Evolutionary conservation across 129 eudicot genomes (phyloP).

Genomic region (Mikania micrantha): DNA sequence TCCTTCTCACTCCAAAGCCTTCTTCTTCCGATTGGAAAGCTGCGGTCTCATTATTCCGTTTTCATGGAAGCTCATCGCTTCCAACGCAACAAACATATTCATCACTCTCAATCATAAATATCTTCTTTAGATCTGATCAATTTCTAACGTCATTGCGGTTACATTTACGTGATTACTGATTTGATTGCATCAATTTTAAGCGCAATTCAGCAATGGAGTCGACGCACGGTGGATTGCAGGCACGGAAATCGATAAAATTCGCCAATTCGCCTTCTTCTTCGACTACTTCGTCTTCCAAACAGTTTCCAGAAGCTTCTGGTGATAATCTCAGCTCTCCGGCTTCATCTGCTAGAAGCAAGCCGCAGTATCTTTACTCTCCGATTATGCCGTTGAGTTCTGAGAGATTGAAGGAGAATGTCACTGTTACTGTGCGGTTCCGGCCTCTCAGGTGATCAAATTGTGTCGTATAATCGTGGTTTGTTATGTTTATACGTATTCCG

Average conservation of each 20-base stretch:
- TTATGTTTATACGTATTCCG: neutral
- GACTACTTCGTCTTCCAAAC: conserved; percentile 74
- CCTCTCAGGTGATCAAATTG: conserved; percentile 67
- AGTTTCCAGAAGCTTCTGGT: conserved; percentile 51
- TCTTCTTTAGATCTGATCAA: conserved; percentile 19
- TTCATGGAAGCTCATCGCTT: conserved; percentile 22
- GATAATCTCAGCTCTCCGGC: conserved; percentile 72
- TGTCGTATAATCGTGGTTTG: neutral
- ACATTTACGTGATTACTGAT: conserved; percentile 1
- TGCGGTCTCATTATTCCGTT: conserved; percentile 13
- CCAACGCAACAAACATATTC: conserved; percentile 3
- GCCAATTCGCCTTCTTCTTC: conserved; percentile 60
- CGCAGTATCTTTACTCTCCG: conserved; percentile 45
- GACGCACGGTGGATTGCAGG: conserved; percentile 23
- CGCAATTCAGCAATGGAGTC: conserved; percentile 47
- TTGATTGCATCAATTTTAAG: neutral
- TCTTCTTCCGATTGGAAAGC: conserved; percentile 20
- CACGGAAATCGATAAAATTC: conserved; percentile 28
- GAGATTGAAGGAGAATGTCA: conserved; percentile 87
- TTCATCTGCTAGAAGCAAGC: conserved; percentile 57
- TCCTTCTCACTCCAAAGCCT: conserved; percentile 9
- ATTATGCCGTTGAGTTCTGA: conserved; percentile 34
- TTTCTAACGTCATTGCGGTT: neutral
- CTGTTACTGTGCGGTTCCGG: conserved; percentile 94
- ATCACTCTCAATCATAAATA: neutral